Evolutionary conservation across 2,329 filamentous ascomycete genomes (phyloP).

Genomic region (Pseudogymnoascus pannorum): DNA sequence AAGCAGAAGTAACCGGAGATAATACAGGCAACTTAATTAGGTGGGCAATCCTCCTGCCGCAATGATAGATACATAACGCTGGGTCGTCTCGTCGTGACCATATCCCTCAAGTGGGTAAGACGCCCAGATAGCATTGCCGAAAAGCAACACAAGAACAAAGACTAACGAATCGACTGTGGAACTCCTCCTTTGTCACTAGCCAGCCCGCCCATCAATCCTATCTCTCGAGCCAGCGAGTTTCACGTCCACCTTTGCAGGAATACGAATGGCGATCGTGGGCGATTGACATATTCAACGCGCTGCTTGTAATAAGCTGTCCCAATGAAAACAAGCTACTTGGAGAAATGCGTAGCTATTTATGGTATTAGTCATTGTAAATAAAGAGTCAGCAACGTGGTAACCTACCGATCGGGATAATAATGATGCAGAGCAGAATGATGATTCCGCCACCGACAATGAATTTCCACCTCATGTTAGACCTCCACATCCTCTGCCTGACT

Average conservation of each 20-base stretch:
- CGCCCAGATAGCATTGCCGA: not conserved
- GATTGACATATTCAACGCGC: not conserved
- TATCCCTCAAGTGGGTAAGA: not conserved
- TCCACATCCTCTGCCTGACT: slow-evolving; percentile 98
- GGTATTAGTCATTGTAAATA: not conserved
- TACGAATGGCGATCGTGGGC: slow-evolving; percentile 1
- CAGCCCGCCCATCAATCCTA: not conserved
- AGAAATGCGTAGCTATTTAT: not conserved
- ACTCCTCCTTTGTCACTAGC: not conserved
- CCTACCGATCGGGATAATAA: slow-evolving; percentile 88
- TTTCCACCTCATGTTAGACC: slow-evolving; percentile 99
- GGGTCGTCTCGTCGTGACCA: slow-evolving; percentile 8
- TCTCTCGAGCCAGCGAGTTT: slow-evolving; percentile 7
- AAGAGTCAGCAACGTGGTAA: slow-evolving; percentile 13
- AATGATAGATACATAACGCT: slow-evolving; percentile 9
- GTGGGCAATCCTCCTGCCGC: slow-evolving; percentile 4
- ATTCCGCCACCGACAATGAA: slow-evolving; percentile 78
- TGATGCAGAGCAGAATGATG: slow-evolving; percentile 84
- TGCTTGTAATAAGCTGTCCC: not conserved
- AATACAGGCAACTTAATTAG: slow-evolving; percentile 6
- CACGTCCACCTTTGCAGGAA: not conserved
- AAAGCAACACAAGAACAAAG: slow-evolving; percentile 2
- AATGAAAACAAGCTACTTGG: not conserved
- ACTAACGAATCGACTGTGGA: not conserved
- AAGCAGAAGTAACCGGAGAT: not conserved